Evolutionary conservation across 2,329 filamentous ascomycete genomes (phyloP), one percentile per base, ranked within the genome.

Genomic region (Raffaelea deltoideospora): DNA sequence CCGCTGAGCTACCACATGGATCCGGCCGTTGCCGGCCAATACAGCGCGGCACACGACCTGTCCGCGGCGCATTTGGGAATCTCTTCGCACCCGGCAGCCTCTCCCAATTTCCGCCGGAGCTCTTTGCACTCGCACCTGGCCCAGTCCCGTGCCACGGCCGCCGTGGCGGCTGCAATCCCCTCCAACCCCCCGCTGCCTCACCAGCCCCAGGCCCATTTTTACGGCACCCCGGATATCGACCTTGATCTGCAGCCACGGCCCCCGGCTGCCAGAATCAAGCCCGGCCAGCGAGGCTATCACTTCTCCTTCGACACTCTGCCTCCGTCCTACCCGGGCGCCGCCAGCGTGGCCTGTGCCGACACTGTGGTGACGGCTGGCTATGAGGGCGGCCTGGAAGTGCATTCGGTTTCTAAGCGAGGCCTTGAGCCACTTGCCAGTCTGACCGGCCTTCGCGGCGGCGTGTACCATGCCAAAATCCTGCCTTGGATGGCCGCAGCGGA

Each of bases 401-500:
- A 83, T 45, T 66, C 73, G 17, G 68, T 92, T 22, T 73, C 76
- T 31, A 82, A 79, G 49, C 75, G 76, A 42, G 80, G 79, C 34
- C 55, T 84, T 37, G 79, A 84, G 38, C 66, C 72, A 18, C 59
- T 85, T 22, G 77, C 77, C 17, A 73, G 73, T 38, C 59, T 95
- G 33, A 78, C 79, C 49, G 84, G 83, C 5, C 63, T 95, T 21
- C 73, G 77, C 47, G 88, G 88, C 29, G 76, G 76, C 18, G 82
- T 95, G 1, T 64, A 85, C 44, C 71, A 80, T 45, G 87, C 87
- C 37, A 93, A 88, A 56, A 74, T 95, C 19, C 57, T 95, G 34
- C 77, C 82, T 1, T 84, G 79, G 69, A 71, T 65, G 15, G 57
- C 67, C 20, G 55, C 61, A 8, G n/a, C n/a, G n/a, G n/a, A n/a